phyloP scores from a whole-genome alignment of 140 eudicot genomes.

The Senecio squalidus region DNA sequence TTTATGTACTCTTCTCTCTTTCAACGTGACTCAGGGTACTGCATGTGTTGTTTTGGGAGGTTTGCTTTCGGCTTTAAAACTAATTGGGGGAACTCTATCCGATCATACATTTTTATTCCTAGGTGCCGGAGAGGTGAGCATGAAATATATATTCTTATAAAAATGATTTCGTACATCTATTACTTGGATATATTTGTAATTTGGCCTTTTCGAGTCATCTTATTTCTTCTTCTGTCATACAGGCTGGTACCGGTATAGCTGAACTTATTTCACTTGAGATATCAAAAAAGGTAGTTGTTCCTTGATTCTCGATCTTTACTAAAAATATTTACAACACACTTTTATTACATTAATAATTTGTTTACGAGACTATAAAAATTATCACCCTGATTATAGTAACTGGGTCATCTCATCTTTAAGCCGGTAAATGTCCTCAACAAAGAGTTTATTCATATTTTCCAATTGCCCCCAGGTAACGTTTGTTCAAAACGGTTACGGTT shows the following conservation, averaged over 20 bases:
- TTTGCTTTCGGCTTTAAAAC: constrained; percentile 60
- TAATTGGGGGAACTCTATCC: constrained; percentile 66
- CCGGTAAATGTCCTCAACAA: too few relatives aligned
- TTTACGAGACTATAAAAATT: not conserved
- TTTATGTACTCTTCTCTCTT: constrained; percentile 1
- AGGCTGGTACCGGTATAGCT: constrained; percentile 99
- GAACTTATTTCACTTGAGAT: constrained; percentile 92
- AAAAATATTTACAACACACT: not conserved
- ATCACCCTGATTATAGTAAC: not conserved
- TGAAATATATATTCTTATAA: not conserved
- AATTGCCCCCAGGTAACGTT: too few relatives aligned
- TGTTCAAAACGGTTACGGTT: too few relatives aligned
- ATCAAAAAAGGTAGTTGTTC: constrained; percentile 52
- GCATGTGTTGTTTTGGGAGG: constrained; percentile 94
- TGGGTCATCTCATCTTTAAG: too few relatives aligned
- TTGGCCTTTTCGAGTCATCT: not conserved
- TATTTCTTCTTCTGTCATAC: constrained; percentile 14
- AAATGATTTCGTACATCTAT: not conserved
- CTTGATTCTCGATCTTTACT: constrained; percentile 1
- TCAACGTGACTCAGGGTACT: constrained; percentile 59
- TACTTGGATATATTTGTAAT: not conserved
- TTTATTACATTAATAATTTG: not conserved
- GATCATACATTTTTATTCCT: constrained; percentile 84
- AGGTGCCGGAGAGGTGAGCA: constrained; percentile 94
- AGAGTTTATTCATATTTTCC: too few relatives aligned